These are phyloP conservation scores for Sporisorium graminicola DNA, from an alignment of 1,284 basidiomycete species.

Conservation along the genomic window DNA sequence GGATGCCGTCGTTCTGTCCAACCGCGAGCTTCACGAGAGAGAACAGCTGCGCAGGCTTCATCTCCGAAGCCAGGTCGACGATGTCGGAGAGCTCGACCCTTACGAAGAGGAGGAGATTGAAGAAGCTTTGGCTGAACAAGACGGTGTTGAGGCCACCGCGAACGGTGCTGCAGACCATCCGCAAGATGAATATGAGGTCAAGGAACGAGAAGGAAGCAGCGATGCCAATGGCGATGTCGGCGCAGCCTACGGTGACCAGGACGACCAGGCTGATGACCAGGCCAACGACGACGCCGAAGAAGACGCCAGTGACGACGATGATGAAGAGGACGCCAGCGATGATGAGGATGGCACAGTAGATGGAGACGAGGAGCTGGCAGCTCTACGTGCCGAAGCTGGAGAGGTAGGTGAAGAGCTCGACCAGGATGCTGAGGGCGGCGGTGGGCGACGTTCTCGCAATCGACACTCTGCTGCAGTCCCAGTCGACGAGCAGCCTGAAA, in stretches of 20 bases:
- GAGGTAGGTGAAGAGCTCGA: slow-evolving; percentile 49
- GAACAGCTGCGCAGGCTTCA: slow-evolving; percentile 49
- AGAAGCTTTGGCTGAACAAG: slow-evolving; percentile 14
- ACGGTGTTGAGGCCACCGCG: neutral
- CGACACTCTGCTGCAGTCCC: slow-evolving; percentile 21
- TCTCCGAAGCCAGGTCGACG: slow-evolving; percentile 51
- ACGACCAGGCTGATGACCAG: slow-evolving; percentile 18
- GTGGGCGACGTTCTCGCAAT: slow-evolving; percentile 30
- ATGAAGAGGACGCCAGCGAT: slow-evolving; percentile 42
- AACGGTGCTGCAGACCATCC: slow-evolving; percentile 16
- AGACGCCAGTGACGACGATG: slow-evolving; percentile 30
- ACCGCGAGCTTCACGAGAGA: slow-evolving; percentile 50
- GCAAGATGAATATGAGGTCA: slow-evolving; percentile 1
- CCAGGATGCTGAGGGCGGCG: slow-evolving; percentile 15
- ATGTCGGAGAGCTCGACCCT: slow-evolving; percentile 51
- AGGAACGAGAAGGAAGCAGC: neutral
- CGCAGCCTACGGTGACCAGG: slow-evolving; percentile 9
- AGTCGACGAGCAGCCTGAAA: neutral
- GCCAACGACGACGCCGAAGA: slow-evolving; percentile 36
- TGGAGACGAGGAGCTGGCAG: slow-evolving; percentile 63
- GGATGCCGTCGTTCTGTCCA: slow-evolving; percentile 56
- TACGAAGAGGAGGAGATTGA: slow-evolving; percentile 51
- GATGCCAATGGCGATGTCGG: slow-evolving; percentile 27
- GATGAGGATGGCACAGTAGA: slow-evolving; percentile 57
- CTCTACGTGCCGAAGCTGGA: slow-evolving; percentile 52